A percentile compares a stretch with the other conserved stretches of the same genome.
These are phyloP conservation scores for Wickerhamiella shivajii DNA, from an alignment of 805 yeast species.

Conservation along the genomic window DNA sequence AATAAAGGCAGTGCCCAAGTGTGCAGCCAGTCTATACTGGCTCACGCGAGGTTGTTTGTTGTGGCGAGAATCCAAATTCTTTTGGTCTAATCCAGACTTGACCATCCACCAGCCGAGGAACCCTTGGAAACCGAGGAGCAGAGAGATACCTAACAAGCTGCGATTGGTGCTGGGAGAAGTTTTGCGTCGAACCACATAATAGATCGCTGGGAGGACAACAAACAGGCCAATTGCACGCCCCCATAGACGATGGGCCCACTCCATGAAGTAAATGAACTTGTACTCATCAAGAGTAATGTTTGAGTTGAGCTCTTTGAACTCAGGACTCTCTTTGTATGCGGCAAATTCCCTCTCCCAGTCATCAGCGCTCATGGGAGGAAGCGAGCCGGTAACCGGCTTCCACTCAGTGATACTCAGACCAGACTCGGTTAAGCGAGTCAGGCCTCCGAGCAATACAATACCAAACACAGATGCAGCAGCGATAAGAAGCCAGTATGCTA, in stretches of 20 bases:
- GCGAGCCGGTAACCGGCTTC: constrained; percentile 92
- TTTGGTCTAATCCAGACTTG: constrained; percentile 77
- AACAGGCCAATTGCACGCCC: constrained; percentile 83
- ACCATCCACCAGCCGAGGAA: constrained; percentile 99
- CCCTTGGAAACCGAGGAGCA: constrained; percentile 81
- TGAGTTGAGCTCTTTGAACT: constrained; percentile 75
- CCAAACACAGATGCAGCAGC: constrained; percentile 85
- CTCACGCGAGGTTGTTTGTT: constrained; percentile 95
- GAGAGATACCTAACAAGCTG: constrained; percentile 58
- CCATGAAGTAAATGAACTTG: constrained; percentile 91
- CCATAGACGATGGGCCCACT: constrained; percentile 89
- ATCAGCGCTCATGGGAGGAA: constrained; percentile 69
- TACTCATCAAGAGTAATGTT: constrained; percentile 83
- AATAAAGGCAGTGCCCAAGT: constrained; percentile 81
- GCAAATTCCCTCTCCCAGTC: constrained; percentile 81
- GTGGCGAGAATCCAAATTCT: constrained; percentile 53
- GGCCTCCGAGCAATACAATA: constrained; percentile 90
- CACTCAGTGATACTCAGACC: constrained; percentile 95
- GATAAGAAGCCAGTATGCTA: constrained; percentile 80
- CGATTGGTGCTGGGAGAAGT: constrained; percentile 54
- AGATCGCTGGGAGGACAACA: constrained; percentile 72
- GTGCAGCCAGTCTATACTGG: constrained; percentile 86
- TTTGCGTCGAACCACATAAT: constrained; percentile 52
- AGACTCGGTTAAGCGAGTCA: constrained; percentile 88
- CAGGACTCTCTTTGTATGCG: constrained; percentile 78